These are phyloP conservation scores for Oenanthe javanica DNA, from an alignment of 140 eudicot genomes.

Conservation along the genomic window DNA sequence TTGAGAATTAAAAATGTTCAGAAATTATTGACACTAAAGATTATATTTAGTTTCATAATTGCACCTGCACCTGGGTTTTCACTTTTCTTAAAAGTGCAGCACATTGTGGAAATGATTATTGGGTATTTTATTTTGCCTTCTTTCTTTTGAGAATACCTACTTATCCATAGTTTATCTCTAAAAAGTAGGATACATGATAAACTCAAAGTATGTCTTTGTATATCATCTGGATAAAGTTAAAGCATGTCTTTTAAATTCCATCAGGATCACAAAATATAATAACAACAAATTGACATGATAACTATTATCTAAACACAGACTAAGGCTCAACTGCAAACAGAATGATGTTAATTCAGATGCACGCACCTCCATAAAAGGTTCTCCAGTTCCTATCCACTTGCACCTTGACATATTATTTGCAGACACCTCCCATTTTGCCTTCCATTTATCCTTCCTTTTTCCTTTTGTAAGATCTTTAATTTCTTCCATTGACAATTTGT, in stretches of 20 bases:
- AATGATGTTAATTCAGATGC: not conserved
- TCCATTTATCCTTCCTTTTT: constrained; percentile 66
- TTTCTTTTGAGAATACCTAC: not conserved
- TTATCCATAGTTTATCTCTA: not conserved
- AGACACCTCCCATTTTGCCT: constrained; percentile 55
- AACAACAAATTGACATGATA: not conserved
- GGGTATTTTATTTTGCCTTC: not conserved
- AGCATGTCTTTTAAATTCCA: not conserved
- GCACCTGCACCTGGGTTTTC: not conserved
- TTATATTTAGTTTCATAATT: not conserved
- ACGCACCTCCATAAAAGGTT: constrained; percentile 40
- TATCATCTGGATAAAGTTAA: not conserved
- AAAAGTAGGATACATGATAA: not conserved
- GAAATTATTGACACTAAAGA: not conserved
- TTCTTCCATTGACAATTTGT: constrained; percentile 45
- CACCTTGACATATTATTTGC: constrained; percentile 41
- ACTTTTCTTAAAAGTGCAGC: not conserved
- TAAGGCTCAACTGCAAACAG: not conserved
- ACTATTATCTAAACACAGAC: not conserved
- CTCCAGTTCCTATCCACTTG: constrained; percentile 79
- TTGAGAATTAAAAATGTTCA: not conserved
- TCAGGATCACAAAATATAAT: not conserved
- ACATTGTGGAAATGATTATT: not conserved
- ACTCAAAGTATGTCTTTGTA: not conserved
- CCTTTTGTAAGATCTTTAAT: constrained; percentile 36